Evolutionary conservation across 768 basidiomycete genomes (phyloP).

Genomic region (Tubosaeta sp.): DNA sequence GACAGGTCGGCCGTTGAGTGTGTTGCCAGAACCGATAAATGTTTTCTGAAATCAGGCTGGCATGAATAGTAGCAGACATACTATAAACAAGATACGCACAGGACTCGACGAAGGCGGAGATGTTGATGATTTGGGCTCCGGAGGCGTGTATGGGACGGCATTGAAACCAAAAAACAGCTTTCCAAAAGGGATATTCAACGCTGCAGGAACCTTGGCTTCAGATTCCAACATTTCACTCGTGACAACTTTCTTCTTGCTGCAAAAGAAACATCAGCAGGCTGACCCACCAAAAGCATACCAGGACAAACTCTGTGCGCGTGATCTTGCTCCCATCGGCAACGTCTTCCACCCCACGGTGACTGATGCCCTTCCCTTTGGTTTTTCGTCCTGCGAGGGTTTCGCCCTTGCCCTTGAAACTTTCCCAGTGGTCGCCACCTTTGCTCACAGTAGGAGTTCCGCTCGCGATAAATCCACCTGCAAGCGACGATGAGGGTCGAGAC

Average conservation of each 20-base stretch:
- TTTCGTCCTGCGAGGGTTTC: slow-evolving; percentile 86
- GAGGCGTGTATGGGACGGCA: slow-evolving; percentile 61
- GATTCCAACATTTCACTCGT: slow-evolving; percentile 75
- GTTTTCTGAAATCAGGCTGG: slow-evolving; percentile 29
- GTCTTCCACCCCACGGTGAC: slow-evolving; percentile 75
- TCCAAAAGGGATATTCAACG: slow-evolving; percentile 86
- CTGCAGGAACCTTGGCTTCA: slow-evolving; percentile 79
- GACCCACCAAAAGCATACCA: neutral
- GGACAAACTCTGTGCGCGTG: slow-evolving; percentile 79
- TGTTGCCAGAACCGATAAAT: slow-evolving; percentile 67
- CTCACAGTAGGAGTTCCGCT: slow-evolving; percentile 51
- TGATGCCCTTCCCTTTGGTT: slow-evolving; percentile 94
- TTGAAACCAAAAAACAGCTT: slow-evolving; percentile 97
- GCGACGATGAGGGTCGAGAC: slow-evolving; percentile 72
- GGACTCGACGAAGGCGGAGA: slow-evolving; percentile 29
- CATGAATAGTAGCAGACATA: neutral
- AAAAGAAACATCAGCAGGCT: slow-evolving; percentile 11
- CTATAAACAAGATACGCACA: slow-evolving; percentile 18
- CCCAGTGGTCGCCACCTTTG: slow-evolving; percentile 82
- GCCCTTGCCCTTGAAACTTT: slow-evolving; percentile 94
- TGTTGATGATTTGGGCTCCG: slow-evolving; percentile 29
- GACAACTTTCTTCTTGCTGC: slow-evolving; percentile 77
- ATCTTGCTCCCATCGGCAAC: slow-evolving; percentile 84
- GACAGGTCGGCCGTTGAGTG: slow-evolving; percentile 52
- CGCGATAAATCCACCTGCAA: slow-evolving; percentile 62